Base-by-base conservation (phyloP, 495 filamentous ascomycete species). In the Sphaerosporella brunnea region DNA sequence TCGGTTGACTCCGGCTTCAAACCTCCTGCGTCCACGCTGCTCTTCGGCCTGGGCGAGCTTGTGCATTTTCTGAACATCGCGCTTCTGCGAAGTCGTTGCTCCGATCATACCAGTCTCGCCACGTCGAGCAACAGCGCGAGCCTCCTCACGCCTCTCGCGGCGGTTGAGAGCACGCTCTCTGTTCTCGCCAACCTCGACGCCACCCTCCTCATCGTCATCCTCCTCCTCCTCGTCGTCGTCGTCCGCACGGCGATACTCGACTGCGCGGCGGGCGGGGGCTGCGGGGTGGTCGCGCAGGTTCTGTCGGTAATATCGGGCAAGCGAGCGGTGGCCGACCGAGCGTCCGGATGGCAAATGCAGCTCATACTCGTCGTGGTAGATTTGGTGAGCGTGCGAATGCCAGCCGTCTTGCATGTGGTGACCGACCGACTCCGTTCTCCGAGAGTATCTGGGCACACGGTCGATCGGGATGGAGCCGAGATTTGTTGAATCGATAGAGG, bases 261-360 rank as follows among this genome's bases (percentile, higher is more conserved):
- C 55, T 8, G 58, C 47, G 23, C 55, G 53, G 23, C 55, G 55
- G 30, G 58, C 41, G 3, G 54, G 48, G 15, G 35, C 48, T 40
- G 59, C 11, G 11, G 56, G 49, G 19, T 55, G 56, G 16, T 59
- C 56, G 11, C 52, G 58, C 26, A 96, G 68, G 64, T 96, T 95
- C 66, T 97, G 90, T 41, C 84, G 80, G 64, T 76, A 97, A 64
- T 93, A 95, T 44, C 70, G 73, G 50, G 80, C 77, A 13, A 93
- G 67, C 5, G 82, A 86, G 45, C 90, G 76, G 62, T 96, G 92
- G 35, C 90, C 90, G 28, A 85, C 86, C n/a, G 79, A 79, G 47
- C 79, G 75, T 25, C 90, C 90, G 15, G 79, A 82, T 2, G 88
- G 88, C n/a, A 97, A 74, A 60, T 96, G 84, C 15, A 97, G 72